Evolutionary conservation across 306 rosid genomes (phyloP).

Genomic region (Trifolium repens): DNA sequence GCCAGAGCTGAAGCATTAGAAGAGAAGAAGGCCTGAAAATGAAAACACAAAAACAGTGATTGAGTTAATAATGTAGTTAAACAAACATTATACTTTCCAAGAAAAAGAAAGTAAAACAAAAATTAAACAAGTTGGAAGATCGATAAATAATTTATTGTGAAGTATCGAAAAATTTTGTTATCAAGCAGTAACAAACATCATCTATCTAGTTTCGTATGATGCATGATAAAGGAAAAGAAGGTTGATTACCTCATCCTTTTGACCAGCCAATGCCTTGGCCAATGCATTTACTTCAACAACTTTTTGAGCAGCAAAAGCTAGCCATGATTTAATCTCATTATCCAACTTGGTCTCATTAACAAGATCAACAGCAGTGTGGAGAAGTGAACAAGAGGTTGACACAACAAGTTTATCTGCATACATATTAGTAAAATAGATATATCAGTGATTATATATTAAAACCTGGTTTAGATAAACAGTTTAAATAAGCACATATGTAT

Average conservation of each 20-base stretch:
- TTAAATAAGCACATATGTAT: background rate
- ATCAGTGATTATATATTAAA: background rate
- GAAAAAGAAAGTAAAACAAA: no score
- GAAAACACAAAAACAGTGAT: constrained; percentile 31
- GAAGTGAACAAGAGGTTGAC: constrained; percentile 89
- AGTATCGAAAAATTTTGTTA: no score
- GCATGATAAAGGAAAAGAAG: constrained; percentile 16
- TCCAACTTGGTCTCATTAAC: constrained; percentile 85
- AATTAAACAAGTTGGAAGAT: background rate
- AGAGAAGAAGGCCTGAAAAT: constrained; percentile 65
- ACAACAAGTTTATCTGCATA: constrained; percentile 76
- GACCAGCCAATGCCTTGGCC: constrained; percentile 81
- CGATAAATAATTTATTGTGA: no score
- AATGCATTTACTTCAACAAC: constrained; percentile 88
- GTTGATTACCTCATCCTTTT: constrained; percentile 65
- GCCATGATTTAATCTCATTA: constrained; percentile 81
- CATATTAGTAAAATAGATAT: constrained; percentile 20
- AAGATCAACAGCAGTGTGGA: constrained; percentile 93
- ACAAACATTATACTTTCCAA: background rate
- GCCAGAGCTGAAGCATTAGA: constrained; percentile 72
- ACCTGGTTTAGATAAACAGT: background rate
- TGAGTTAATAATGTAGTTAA: constrained; percentile 6
- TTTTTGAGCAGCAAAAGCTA: constrained; percentile 93
- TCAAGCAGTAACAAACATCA: no score
- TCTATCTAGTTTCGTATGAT: background rate